phyloP scores from a whole-genome alignment of 1,139 yeast species.

The Blastobotrys capitulatus region DNA sequence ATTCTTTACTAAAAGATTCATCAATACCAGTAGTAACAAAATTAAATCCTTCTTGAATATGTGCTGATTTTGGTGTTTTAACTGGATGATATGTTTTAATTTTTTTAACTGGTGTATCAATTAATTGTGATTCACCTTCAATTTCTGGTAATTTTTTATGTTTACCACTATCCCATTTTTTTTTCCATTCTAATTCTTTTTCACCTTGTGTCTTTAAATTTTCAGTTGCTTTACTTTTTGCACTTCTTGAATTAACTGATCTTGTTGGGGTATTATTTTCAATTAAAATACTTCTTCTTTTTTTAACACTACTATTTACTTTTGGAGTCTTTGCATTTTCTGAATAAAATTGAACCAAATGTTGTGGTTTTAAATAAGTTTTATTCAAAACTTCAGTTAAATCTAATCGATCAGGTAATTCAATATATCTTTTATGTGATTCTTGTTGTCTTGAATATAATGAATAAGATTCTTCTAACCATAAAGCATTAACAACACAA shows the following conservation, averaged over 20 bases:
- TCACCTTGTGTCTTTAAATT: conserved; percentile 2
- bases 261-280: conserved; percentile 1
- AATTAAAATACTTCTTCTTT: background rate
- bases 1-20: conserved; percentile 4
- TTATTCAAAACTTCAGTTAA: conserved; percentile 48
- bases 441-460: conserved; percentile 52
- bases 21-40: conserved; percentile 24
- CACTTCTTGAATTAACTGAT: conserved; percentile 2
- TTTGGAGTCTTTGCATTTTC: conserved; percentile 3
- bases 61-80: background rate
- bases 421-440: conserved; percentile 41
- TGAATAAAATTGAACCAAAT: conserved; percentile 41
- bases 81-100: background rate
- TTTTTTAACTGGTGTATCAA: background rate
- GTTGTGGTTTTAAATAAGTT: conserved; percentile 41
- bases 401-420: conserved; percentile 40
- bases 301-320: background rate
- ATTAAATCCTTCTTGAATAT: conserved; percentile 12
- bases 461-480: conserved; percentile 83
- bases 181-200: background rate
- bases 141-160: background rate
- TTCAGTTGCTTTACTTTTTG: conserved; percentile 9
- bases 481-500: conserved; percentile 65
- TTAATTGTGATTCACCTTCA: background rate
- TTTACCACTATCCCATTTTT: background rate